Evolutionary conservation across 129 eudicot genomes (phyloP), one percentile per base, ranked within the genome.

Genomic region (Deinandra increscens): DNA sequence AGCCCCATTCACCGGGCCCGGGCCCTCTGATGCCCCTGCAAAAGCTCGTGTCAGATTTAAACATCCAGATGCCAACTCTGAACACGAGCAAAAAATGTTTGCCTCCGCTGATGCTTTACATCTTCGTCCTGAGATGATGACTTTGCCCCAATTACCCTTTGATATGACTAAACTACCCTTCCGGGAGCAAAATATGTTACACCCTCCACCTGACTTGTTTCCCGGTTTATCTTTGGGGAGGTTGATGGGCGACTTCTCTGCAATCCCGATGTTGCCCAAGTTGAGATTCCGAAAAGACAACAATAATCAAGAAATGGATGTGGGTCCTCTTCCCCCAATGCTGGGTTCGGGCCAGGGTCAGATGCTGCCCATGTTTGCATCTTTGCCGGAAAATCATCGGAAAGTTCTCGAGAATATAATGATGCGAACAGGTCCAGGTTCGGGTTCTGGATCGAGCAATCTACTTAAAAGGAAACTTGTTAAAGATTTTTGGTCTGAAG

Each of bases 351-450:
- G 63, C 19, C 42, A 11, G 13, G 84, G 80, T 48, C 97, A 75
- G 38, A 83, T 81, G 89, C 82, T 84, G 61, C 82, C 83, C 3
- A 4, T 81, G 10, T 72, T 71, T 72, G 79, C 91, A 14, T 78
- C 93, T 6, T 77, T 93, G 33, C 96, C 97, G 12, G 97, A 89
- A 75, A 93, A 80, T 71, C 97, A 94, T 68, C 78, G 95, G 70
- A 87, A 84, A 80, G 97, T 89, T 78, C 96, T 89, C 5, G 97
- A 89, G 76, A 89, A 81, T 69, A 89, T 93, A 70, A 74, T 87
- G 83, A 74, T 89, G 87, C 76, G 99, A 71, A 89, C 95, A 6
- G 98, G 63, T 29, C 5, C 63, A 0, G 39, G 18, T 5, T 56
- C 92, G 6, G 95, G 89, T 17, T 29, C 83, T 5, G 96, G 88